A percentile compares a stretch with the other conserved stretches of the same genome.
phyloP scores from a whole-genome alignment of 768 basidiomycete genomes.

The Russula sp. region DNA sequence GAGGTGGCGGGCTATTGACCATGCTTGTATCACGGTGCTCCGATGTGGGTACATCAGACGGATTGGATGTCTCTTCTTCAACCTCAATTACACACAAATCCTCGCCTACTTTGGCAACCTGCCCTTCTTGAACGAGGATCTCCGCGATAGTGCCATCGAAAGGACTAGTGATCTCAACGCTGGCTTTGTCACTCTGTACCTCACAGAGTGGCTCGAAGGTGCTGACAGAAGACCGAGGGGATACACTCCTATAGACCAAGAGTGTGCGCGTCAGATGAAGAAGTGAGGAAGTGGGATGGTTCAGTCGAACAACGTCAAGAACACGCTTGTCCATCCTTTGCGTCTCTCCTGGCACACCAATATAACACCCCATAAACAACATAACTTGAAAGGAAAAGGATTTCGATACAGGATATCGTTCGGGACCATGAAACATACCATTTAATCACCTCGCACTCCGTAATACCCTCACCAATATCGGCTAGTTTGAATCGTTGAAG shows the following conservation, averaged over 20 bases:
- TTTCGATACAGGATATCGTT: neutral
- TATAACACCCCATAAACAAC: neutral
- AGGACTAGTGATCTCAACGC: slow-evolving; percentile 87
- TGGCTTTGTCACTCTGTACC: slow-evolving; percentile 88
- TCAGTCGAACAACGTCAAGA: neutral
- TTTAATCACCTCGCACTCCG: slow-evolving; percentile 84
- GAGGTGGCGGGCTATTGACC: neutral
- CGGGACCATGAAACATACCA: slow-evolving; percentile 49
- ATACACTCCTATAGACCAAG: slow-evolving; percentile 56
- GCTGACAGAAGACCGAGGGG: slow-evolving; percentile 48
- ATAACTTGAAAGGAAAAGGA: neutral
- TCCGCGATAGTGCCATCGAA: slow-evolving; percentile 73
- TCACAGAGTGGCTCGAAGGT: slow-evolving; percentile 77
- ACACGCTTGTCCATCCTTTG: neutral
- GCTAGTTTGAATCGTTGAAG: slow-evolving; percentile 72
- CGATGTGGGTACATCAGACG: slow-evolving; percentile 28
- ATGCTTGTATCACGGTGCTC: neutral
- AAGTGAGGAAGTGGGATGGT: slow-evolving; percentile 18
- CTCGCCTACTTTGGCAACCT: slow-evolving; percentile 79
- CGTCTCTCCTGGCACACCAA: neutral
- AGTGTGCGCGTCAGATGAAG: neutral
- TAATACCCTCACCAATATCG: slow-evolving; percentile 89
- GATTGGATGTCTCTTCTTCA: slow-evolving; percentile 51
- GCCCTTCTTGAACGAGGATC: slow-evolving; percentile 73
- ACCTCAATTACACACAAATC: slow-evolving; percentile 78